Base-by-base conservation (phyloP, 306 rosid species). In the Psophocarpus tetragonolobus region DNA sequence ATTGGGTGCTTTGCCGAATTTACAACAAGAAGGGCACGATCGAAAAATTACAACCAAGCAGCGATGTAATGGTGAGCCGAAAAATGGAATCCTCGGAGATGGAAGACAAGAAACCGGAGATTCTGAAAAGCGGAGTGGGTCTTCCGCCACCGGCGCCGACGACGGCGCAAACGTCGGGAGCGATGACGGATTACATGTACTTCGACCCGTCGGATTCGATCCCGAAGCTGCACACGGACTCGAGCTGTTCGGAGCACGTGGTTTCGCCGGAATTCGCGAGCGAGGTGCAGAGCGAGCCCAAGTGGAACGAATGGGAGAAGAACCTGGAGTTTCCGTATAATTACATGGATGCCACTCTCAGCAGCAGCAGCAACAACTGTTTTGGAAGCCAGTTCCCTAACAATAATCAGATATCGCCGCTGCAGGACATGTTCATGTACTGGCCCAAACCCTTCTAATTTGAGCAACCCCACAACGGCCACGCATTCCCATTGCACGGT, bases 271-370 rank as follows among this genome's bases (percentile, higher is more conserved):
- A 91, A 85, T 87, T 96, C 57, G 86, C 88, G 0, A 76, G 85
- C 83, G 98, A 96, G 90, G 99, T 96, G 8, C 97, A 96, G 79
- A 96, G 99, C 80, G 91, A 96, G 75, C 94, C 98, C 0, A 96
- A 90, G 82, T 89, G 90, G 93, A 85, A 73, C 23, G 98, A 92
- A 4, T 88, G 92, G 91, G 96, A 95, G 14, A 95, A 88, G 66
- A 74, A 82, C 78, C 81, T 89, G 2, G 93, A 88, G 1, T 87
- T 85, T 63, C 6, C 87, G 0, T 92, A 68, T 32, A 90, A 88
- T 86, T 88, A 88, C 90, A 11, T 75, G 70, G 93, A 95, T 83
- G 66, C 91, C 86, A 82, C 85, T 1, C 12, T 84, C 13, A 91
- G 48, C 29, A 79, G 26, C 27, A 79, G 10, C 44, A 38, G 13